These are phyloP conservation scores for Aphanomyces cochlioides DNA, from an alignment of 352 stramenopile genomes.

Conservation along the genomic window DNA sequence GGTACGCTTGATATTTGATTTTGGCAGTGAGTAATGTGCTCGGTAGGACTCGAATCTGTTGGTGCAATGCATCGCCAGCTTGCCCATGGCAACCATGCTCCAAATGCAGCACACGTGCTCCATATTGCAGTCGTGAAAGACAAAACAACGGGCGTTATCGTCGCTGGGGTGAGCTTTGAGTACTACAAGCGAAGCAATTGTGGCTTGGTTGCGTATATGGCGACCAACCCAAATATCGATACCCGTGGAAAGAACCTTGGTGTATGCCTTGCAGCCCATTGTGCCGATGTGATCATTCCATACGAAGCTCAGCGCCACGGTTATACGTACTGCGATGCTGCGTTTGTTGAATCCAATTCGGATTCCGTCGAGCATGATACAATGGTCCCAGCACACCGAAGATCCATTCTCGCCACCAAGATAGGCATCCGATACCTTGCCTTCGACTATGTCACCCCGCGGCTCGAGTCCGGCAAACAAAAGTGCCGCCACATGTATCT, in stretches of 20 bases:
- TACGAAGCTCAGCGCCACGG: not conserved
- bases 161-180: slow-evolving; percentile 16
- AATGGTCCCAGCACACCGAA: slow-evolving; percentile 11
- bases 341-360: slow-evolving; percentile 23
- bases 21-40: not conserved
- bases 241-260: not conserved
- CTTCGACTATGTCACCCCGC: slow-evolving; percentile 16
- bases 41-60: slow-evolving; percentile 5
- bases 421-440: slow-evolving; percentile 3
- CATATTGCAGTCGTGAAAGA: slow-evolving; percentile 16
- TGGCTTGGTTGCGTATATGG: slow-evolving; percentile 18
- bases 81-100: slow-evolving; percentile 1
- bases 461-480: not conserved
- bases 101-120: not conserved
- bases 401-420: not conserved
- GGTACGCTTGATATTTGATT: not conserved
- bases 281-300: not conserved
- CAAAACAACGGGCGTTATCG: not conserved
- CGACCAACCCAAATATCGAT: not conserved
- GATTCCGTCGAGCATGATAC: slow-evolving; percentile 14
- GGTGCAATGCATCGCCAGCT: slow-evolving; percentile 16
- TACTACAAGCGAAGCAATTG: slow-evolving; percentile 16
- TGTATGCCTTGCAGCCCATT: not conserved
- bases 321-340: not conserved
- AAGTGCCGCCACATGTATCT: slow-evolving; percentile 2